These are phyloP conservation scores for Pneumocystis sp. DNA, from an alignment of 1,139 yeast genomes.

Conservation along the genomic window DNA sequence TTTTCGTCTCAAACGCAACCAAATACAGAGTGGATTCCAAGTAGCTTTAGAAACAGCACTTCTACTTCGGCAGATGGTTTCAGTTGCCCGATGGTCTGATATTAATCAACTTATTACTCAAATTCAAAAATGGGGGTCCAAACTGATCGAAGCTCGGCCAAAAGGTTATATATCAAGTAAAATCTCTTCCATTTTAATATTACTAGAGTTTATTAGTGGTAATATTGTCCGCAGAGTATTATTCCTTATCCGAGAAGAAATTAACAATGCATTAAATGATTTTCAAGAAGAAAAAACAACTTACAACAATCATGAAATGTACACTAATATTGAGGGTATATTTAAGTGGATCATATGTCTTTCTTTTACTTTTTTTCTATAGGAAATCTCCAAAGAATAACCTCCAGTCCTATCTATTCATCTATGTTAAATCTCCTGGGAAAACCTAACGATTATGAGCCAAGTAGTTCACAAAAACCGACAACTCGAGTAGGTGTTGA, in stretches of 20 bases:
- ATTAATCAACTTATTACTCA: constrained; percentile 57
- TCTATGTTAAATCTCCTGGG: constrained; percentile 11
- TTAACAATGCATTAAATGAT: constrained; percentile 32
- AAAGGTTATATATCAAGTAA: constrained; percentile 14
- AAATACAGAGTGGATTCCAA: constrained; percentile 53
- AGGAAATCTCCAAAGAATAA: background rate
- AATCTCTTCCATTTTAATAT: constrained; percentile 19
- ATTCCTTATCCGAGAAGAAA: constrained; percentile 76
- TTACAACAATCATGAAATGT: background rate
- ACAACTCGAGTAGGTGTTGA: constrained; percentile 30
- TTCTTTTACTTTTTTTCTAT: background rate
- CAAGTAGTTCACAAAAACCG: background rate
- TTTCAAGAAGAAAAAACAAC: background rate
- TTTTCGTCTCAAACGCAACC: constrained; percentile 41
- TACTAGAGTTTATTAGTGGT: constrained; percentile 62
- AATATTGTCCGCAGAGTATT: constrained; percentile 82
- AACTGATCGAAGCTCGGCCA: constrained; percentile 30
- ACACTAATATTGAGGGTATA: background rate
- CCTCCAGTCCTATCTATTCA: constrained; percentile 7
- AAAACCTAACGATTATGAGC: constrained; percentile 3
- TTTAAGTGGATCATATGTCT: background rate
- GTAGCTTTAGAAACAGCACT: constrained; percentile 84
- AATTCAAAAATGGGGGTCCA: constrained; percentile 37
- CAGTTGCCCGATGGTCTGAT: constrained; percentile 77
- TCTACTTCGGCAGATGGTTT: constrained; percentile 70